Evolutionary conservation across 108 stramenopile species (phyloP).

Genomic region (Chaetoceros tenuissimus): DNA sequence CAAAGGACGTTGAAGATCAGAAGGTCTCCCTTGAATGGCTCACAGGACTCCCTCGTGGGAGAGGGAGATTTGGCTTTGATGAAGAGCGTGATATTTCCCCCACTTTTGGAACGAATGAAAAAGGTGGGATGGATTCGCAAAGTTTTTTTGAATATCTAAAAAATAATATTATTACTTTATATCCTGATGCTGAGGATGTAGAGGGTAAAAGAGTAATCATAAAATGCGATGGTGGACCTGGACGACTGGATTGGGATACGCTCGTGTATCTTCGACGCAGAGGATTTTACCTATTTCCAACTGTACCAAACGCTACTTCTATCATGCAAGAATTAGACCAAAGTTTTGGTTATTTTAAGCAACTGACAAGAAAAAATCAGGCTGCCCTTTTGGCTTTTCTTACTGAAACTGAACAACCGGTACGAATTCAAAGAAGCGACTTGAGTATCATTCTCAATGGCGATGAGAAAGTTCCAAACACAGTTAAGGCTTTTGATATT

Average conservation of each 20-base stretch:
- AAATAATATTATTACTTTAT: constrained; percentile 7
- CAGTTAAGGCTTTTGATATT: too few species aligned
- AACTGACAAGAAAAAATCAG: too few species aligned
- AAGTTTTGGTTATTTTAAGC: constrained; percentile 15
- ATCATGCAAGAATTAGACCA: constrained; percentile 9
- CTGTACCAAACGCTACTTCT: constrained; percentile 11
- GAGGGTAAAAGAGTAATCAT: constrained; percentile 11
- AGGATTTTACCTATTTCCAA: constrained; percentile 9
- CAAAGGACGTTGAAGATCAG: too few species aligned
- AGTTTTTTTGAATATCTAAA: constrained; percentile 8
- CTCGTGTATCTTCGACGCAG: not conserved
- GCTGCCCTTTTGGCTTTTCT: too few species aligned
- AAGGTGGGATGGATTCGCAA: constrained; percentile 11
- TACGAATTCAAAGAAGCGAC: too few species aligned
- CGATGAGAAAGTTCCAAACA: too few species aligned
- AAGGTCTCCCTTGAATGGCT: too few species aligned
- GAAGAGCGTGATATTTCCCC: too few species aligned
- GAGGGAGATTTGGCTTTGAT: too few species aligned
- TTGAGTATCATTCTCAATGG: too few species aligned
- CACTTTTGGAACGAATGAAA: constrained; percentile 12
- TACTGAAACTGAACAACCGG: too few species aligned
- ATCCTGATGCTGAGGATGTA: constrained; percentile 3
- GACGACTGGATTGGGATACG: not conserved
- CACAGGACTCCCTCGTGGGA: too few species aligned
- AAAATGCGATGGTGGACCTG: constrained; percentile 13